Base-by-base conservation (phyloP, 1,284 basidiomycete genomes). In the Trichosporon faecale region DNA sequence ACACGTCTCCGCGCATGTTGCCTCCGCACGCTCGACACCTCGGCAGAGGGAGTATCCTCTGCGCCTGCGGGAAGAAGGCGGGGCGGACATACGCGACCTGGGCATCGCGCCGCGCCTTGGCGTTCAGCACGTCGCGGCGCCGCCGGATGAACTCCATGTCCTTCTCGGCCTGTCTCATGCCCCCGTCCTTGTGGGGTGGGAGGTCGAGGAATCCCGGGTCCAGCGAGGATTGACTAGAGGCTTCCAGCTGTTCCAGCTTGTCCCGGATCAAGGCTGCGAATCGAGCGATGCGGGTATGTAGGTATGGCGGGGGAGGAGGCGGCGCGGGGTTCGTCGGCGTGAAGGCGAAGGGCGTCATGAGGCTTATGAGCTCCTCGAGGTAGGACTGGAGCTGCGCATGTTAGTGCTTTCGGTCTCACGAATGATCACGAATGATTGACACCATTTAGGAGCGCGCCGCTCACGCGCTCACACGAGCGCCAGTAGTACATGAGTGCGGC, bases 71-170 rank as follows among this genome's bases (percentile, higher is more conserved):
- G 57, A 11, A 61, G 27, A 61, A 61, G 16, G 57, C 57, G 29
- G 57, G 57, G 16, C 57, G 57, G 27, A 61, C 57, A 9, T 61
- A 61, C 0, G 57, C 57, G 27, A 61, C 57, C 29, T 61, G 57
- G 5, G 57, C 57, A 9, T 61, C 57, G 1, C 57, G 14, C 12
- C 57, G 66, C 11, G 79, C 79, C 64, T 79, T 78, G 27, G 75
- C 75, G 64, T 75, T 81, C 25, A 82, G 73, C 21, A 72, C 75
- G 55, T 79, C 76, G 18, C 81, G 69, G 2, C 81, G 72, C 44
- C 74, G 73, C 1, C 79, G 72, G n/a, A 82, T 80, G 11, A 78
- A 65, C 60, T 79, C 77, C 81, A 82, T 82, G 46, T 82, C 81
- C 64, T 72, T 73, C 73, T 82, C 81, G 2, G 79, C 80, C 12